Conservation (phyloP, 768 basidiomycete species). For the Boletales sp. region DNA sequence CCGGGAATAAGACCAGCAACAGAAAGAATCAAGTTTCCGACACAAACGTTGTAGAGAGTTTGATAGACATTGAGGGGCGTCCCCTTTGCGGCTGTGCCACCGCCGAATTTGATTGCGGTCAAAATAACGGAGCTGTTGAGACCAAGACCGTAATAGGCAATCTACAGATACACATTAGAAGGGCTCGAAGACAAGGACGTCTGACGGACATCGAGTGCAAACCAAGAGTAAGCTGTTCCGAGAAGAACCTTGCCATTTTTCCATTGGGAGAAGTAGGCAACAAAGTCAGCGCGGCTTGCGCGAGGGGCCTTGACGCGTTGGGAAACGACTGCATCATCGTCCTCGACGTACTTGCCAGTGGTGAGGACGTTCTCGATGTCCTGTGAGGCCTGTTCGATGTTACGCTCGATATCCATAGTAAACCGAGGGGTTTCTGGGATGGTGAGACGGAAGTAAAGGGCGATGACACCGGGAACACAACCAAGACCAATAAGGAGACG, state of each 20-base stretch:
- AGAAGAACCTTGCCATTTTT: conserved; percentile 76
- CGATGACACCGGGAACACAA: conserved; percentile 74
- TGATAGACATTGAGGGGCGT: conserved; percentile 46
- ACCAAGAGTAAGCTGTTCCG: conserved; percentile 83
- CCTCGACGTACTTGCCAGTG: conserved; percentile 42
- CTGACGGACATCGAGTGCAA: conserved; percentile 70
- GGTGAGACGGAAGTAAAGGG: conserved; percentile 89
- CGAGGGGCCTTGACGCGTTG: conserved; percentile 67
- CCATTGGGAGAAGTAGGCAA: conserved; percentile 64
- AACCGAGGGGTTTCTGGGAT: conserved; percentile 90
- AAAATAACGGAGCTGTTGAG: conserved; percentile 81
- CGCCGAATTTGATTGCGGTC: conserved; percentile 63
- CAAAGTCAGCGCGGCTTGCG: conserved; percentile 68
- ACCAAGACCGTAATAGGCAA: conserved; percentile 87
- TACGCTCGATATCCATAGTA: conserved; percentile 89
- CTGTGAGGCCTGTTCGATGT: conserved; percentile 66
- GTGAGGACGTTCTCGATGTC: conserved; percentile 72
- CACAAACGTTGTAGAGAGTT: conserved; percentile 57
- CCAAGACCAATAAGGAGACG: conserved; percentile 87
- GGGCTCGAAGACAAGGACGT: neutral
- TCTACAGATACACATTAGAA: conserved; percentile 36
- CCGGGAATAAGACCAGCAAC: conserved; percentile 81
- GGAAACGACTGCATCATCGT: conserved; percentile 45
- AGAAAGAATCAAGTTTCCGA: conserved; percentile 76
- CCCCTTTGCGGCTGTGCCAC: conserved; percentile 23